Evolutionary conservation across 1,139 yeast genomes (phyloP).

Genomic region (Pichia sp.): DNA sequence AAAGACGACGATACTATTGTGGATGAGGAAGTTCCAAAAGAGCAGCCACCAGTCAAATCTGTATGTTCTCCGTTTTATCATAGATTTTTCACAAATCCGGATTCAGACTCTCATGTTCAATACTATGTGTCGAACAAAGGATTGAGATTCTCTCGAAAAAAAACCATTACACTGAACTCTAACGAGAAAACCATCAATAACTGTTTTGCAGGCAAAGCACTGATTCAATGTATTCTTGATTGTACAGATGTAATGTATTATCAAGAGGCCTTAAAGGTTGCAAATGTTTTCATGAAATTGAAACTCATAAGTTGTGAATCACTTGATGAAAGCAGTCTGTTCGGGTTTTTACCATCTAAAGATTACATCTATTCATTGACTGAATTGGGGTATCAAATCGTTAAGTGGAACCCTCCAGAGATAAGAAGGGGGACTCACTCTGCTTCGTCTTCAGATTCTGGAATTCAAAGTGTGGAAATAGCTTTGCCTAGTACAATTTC

Average conservation of each 20-base stretch:
- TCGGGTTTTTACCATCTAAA: constrained; percentile 6
- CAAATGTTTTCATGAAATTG: constrained; percentile 48
- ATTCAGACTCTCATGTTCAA: constrained; percentile 75
- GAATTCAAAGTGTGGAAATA: background rate
- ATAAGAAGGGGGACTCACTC: background rate
- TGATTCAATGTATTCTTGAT: constrained; percentile 84
- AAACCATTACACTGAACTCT: constrained; percentile 33
- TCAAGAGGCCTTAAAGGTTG: constrained; percentile 59
- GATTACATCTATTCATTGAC: constrained; percentile 25
- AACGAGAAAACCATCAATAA: constrained; percentile 33
- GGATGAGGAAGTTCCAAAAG: constrained; percentile 12
- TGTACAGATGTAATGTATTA: constrained; percentile 67
- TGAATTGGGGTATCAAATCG: constrained; percentile 20
- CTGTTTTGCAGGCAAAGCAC: constrained; percentile 70
- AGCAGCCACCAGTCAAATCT: background rate
- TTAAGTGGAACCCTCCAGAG: constrained; percentile 13
- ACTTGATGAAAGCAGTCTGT: constrained; percentile 8
- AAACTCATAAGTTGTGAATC: constrained; percentile 39
- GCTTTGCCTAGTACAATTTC: background rate
- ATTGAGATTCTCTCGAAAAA: constrained; percentile 50
- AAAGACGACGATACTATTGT: background rate
- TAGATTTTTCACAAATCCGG: constrained; percentile 80
- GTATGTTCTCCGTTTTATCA: constrained; percentile 67
- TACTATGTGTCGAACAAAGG: constrained; percentile 71
- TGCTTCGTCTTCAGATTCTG: background rate